These are phyloP conservation scores for Cyclocybe cylindracea DNA, from an alignment of 768 basidiomycete genomes.

Conservation along the genomic window DNA sequence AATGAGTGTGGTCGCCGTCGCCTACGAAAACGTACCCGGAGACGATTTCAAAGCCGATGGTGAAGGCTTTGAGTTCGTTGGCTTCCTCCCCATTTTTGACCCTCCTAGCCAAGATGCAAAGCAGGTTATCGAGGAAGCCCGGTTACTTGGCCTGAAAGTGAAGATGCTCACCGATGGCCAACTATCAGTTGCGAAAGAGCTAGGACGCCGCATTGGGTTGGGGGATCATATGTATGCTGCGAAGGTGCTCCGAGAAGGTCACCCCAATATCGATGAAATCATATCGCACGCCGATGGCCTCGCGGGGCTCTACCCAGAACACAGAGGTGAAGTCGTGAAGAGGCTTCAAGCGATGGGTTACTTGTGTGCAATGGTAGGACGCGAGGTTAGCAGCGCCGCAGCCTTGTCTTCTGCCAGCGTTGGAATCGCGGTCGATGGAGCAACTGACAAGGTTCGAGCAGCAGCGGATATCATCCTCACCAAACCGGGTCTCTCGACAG, in stretches of 20 bases:
- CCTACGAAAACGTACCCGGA: slow-evolving; percentile 89
- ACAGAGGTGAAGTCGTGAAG: slow-evolving; percentile 99
- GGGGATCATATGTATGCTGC: slow-evolving; percentile 99
- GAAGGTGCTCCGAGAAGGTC: slow-evolving; percentile 97
- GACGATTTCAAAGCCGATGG: slow-evolving; percentile 84
- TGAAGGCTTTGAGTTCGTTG: slow-evolving; percentile 96
- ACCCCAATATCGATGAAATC: slow-evolving; percentile 90
- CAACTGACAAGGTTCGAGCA: slow-evolving; percentile 97
- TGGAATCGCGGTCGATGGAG: slow-evolving; percentile 99
- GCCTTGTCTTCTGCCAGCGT: slow-evolving; percentile 98
- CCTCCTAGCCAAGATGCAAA: slow-evolving; percentile 98
- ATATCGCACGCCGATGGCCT: slow-evolving; percentile 99
- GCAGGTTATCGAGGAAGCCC: slow-evolving; percentile 97
- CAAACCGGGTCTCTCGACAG: slow-evolving; percentile 98
- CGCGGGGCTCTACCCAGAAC: slow-evolving; percentile 98
- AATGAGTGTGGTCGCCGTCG: slow-evolving; percentile 96
- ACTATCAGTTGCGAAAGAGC: slow-evolving; percentile 99
- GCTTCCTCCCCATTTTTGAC: slow-evolving; percentile 96
- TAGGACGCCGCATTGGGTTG: slow-evolving; percentile 95
- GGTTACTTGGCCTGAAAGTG: slow-evolving; percentile 94
- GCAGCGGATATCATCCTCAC: slow-evolving; percentile 98
- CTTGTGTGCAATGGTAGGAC: slow-evolving; percentile 98
- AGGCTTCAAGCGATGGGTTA: slow-evolving; percentile 95
- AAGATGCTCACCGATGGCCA: slow-evolving; percentile 99
- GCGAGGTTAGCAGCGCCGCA: slow-evolving; percentile 98